These are phyloP conservation scores for Alternaria angustiovoidea DNA, from an alignment of 2,329 filamentous ascomycete species.

Conservation along the genomic window DNA sequence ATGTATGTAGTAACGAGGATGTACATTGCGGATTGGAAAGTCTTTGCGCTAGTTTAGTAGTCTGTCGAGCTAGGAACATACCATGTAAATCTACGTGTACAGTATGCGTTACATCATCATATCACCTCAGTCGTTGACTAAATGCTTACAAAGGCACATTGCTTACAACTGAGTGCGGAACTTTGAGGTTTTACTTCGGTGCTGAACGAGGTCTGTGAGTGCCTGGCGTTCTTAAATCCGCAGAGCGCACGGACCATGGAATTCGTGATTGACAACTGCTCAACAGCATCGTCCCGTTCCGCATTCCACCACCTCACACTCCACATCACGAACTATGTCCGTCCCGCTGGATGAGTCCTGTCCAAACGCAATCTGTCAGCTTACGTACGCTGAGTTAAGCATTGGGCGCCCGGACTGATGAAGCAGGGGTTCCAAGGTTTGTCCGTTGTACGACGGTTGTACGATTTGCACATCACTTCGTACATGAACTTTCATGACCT, in stretches of 20 bases:
- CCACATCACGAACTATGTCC: not conserved
- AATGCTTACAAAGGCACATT: not conserved
- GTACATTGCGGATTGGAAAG: constrained; percentile 38
- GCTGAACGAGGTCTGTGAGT: not conserved
- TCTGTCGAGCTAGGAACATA: not conserved
- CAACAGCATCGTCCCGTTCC: not conserved
- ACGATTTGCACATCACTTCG: not conserved
- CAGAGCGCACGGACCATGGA: not conserved
- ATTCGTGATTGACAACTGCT: not conserved
- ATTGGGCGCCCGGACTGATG: not conserved
- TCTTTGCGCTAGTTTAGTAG: not conserved
- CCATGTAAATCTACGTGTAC: not conserved
- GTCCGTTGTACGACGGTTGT: constrained; percentile 5
- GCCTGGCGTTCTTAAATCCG: not conserved
- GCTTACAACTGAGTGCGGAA: not conserved
- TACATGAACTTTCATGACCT: constrained; percentile 3
- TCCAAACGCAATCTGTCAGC: not conserved
- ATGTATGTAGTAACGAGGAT: constrained; percentile 41
- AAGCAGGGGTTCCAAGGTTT: not conserved
- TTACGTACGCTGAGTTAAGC: not conserved
- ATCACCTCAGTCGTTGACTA: not conserved
- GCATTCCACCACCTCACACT: not conserved
- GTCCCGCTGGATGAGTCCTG: not conserved
- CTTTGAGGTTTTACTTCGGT: not conserved
- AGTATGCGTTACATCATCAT: not conserved